Evolutionary conservation across 2,329 filamentous ascomycete species (phyloP), one percentile per base, ranked within the genome.

Genomic region (Cytospora schulzeri): DNA sequence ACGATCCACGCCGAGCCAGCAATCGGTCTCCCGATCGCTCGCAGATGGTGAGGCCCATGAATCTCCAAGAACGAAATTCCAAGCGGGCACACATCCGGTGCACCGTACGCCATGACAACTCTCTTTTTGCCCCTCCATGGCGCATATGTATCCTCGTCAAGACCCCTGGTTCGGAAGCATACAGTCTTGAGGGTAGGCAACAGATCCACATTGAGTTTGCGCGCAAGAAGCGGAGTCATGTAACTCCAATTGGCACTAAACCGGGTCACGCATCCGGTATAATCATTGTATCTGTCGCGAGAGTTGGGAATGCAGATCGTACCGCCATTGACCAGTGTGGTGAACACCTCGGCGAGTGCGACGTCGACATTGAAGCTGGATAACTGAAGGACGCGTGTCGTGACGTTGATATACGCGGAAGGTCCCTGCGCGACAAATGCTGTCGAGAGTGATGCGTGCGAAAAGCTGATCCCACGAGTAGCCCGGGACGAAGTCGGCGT

Each of bases 401-500:
- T 74, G 7, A 71, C 75, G 57, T 77, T 78, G 58, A 87, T 83
- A 2, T 79, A 76, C 2, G 88, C 73, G 0, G 80, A 79, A 0
- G 79, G 75, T 0, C 79, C 82, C 69, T 88, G 83, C 0, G 80
- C 79, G 3, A 81, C 70, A 55, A 85, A 81, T 0, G 81, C 79
- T 0, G 85, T 85, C 1, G 84, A 83, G 1, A 89, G 77, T 0
- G 85, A 81, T 0, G 77, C 76, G 69, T 91, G 88, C 9, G 84
- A 84, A 66, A 89, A 85, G 22, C 88, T 84, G 15, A 88, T 83
- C 1, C 86, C 87, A 64, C 86, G 86, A 0, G 85, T 84, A 58
- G 80, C 81, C 57, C 81, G 82, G 1, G 84, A 83, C 0, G 83
- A 84, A 0, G 84, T 83, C 2, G 83, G 83, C 0, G 83, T 84